These are phyloP conservation scores for Termitomyces sp. DNA, from an alignment of 768 basidiomycete species.

Conservation along the genomic window DNA sequence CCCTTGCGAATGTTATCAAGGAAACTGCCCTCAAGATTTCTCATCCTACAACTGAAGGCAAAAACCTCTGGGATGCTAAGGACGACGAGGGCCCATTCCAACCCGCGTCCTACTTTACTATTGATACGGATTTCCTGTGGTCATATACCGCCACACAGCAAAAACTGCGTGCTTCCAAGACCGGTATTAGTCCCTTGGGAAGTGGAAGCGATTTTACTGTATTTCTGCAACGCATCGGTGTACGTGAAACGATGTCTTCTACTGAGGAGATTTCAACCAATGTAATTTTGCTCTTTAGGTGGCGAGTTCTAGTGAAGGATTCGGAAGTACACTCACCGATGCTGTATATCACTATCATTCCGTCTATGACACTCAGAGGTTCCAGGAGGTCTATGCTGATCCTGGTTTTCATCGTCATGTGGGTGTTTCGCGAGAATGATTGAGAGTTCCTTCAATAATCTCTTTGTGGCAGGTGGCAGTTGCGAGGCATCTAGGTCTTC, in stretches of 20 bases:
- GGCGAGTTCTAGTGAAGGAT: constrained; percentile 43
- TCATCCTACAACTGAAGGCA: constrained; percentile 63
- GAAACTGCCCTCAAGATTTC: constrained; percentile 65
- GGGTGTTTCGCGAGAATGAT: constrained; percentile 16
- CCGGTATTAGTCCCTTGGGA: constrained; percentile 61
- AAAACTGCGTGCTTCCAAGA: constrained; percentile 29
- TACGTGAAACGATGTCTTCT: constrained; percentile 18
- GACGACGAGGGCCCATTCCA: constrained; percentile 55
- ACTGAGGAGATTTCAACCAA: not conserved
- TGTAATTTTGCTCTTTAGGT: constrained; percentile 24
- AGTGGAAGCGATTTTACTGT: constrained; percentile 91
- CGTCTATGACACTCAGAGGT: constrained; percentile 69
- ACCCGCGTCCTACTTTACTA: constrained; percentile 19
- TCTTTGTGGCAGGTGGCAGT: constrained; percentile 48
- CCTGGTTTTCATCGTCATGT: constrained; percentile 75
- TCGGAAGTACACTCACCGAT: constrained; percentile 42
- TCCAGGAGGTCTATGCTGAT: constrained; percentile 76
- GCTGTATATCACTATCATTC: constrained; percentile 77
- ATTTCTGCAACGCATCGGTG: constrained; percentile 76
- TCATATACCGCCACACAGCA: constrained; percentile 36
- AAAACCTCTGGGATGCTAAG: constrained; percentile 78
- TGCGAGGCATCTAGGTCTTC: constrained; percentile 63
- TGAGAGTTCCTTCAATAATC: not conserved
- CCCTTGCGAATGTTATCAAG: constrained; percentile 74
- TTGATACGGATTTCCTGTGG: constrained; percentile 41